phyloP scores from a whole-genome alignment of 2,329 filamentous ascomycete genomes.

The Cladophialophora carrionii region DNA sequence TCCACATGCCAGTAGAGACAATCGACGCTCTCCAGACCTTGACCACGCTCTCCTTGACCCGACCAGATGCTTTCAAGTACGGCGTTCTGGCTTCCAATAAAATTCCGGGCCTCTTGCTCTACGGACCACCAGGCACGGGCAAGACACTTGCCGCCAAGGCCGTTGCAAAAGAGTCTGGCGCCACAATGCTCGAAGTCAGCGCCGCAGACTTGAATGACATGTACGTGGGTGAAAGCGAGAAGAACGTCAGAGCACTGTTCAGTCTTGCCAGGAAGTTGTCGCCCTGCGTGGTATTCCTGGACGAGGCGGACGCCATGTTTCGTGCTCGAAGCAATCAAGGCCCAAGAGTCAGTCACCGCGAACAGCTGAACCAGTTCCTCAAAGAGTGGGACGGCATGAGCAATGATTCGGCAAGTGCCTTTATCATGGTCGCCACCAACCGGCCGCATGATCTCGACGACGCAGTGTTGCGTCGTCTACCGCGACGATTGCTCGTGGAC shows the following conservation, averaged over 20 bases:
- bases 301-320: conserved; percentile 93
- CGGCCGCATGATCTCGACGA: conserved; percentile 88
- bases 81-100: conserved; percentile 89
- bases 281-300: conserved; percentile 93
- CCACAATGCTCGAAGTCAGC: conserved; percentile 77
- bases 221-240: conserved; percentile 94
- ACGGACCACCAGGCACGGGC: conserved; percentile 78
- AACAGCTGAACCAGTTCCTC: conserved; percentile 95
- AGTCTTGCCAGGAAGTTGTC: conserved; percentile 86
- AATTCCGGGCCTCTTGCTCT: conserved; percentile 85
- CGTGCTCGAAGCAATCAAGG: conserved; percentile 69
- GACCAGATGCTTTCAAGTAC: conserved; percentile 94
- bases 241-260: conserved; percentile 92
- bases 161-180: conserved; percentile 67
- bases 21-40: conserved; percentile 86
- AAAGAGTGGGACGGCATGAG: conserved; percentile 96
- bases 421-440: conserved; percentile 98
- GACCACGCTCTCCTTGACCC: conserved; percentile 80
- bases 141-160: conserved; percentile 65
- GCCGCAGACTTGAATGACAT: conserved; percentile 93
- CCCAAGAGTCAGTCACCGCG: conserved; percentile 73
- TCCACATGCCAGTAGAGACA: conserved; percentile 80
- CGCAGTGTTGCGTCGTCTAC: conserved; percentile 56
- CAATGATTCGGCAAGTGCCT: conserved; percentile 67
- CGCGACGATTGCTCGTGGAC: conserved; percentile 54